These are phyloP conservation scores for Naegleria lovaniensis DNA, from an alignment of 208 protist species.

Conservation along the genomic window DNA sequence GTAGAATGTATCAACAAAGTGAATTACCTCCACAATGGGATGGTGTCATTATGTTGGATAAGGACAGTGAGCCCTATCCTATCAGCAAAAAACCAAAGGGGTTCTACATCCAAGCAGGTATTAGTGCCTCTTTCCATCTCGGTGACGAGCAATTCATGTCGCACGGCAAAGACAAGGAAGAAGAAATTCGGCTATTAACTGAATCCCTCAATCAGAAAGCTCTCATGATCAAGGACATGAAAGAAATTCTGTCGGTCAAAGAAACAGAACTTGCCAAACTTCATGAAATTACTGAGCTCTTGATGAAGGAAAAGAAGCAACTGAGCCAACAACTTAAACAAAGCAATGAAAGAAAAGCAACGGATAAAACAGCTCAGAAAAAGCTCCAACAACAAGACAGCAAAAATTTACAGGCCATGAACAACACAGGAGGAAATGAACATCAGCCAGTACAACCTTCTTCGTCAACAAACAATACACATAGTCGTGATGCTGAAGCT, in stretches of 20 bases:
- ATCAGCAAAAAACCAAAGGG: neutral
- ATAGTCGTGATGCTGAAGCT: neutral
- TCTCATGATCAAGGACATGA: constrained; percentile 14
- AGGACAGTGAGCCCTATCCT: neutral
- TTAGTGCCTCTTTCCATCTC: neutral
- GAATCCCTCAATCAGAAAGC: constrained; percentile 1
- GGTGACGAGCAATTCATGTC: constrained; percentile 14
- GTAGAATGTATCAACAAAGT: constrained; percentile 22
- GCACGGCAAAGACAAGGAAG: constrained; percentile 16
- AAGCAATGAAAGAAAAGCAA: neutral
- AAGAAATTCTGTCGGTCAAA: neutral
- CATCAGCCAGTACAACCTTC: no score
- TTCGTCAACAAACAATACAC: neutral
- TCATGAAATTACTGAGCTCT: constrained; percentile 19
- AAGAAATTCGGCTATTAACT: neutral
- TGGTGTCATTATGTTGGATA: neutral
- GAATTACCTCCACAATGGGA: constrained; percentile 8
- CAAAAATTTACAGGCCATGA: neutral
- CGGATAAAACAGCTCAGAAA: neutral
- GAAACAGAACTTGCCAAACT: neutral
- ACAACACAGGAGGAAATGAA: neutral
- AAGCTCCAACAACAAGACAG: neutral
- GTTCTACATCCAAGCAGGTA: neutral
- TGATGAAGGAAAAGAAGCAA: constrained; percentile 27
- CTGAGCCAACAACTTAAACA: neutral